Evolutionary conservation across 768 basidiomycete species (phyloP), one percentile per base, ranked within the genome.

Genomic region (Pulveroboletus sp.): DNA sequence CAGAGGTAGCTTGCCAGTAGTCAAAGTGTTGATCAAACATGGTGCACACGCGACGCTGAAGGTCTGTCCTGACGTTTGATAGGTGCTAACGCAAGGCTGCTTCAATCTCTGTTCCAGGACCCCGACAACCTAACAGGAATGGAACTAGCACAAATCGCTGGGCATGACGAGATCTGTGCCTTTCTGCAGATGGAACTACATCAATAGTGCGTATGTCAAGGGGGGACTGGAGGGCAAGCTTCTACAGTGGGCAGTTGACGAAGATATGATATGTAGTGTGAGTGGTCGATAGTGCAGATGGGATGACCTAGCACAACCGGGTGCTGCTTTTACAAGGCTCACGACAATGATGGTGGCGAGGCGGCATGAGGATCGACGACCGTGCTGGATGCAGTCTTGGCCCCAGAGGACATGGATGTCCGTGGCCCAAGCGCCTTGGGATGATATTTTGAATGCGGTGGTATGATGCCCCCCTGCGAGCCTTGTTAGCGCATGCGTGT

Each of bases 11-110:
- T 47, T 72, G 7, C 71, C 73, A 0, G 69, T 79, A 3, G 85
- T 87, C 2, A 68, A 75, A 55, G 49, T 82, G 5, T 67, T 96
- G 36, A 62, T 93, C 17, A 57, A 72, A 18, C 71, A 73, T 44
- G 90, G 89, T 5, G 92, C 86, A 6, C 80, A 91, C 57, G 65
- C 60, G 39, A 66, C 68, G 30, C 69, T 87, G 39, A 83, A 85
- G 78, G 93, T 89, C 54, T 39, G 52, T 51, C 33, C 38, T 35
- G 27, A 32, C 51, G 17, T 36, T n/a, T 4, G 18, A n/a, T 31
- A 15, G 8, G 28, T 39, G 45, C 44, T 33, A 26, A 40, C 40
- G 46, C 6, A 15, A 31, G 10, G 45, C 31, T 49, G 36, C 24
- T 52, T 39, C 26, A 58, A 50, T 43, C 31, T 39, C 45, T 48